Evolutionary conservation across 2,329 filamentous ascomycete genomes (phyloP).

Genomic region (Colletotrichum graminicola): DNA sequence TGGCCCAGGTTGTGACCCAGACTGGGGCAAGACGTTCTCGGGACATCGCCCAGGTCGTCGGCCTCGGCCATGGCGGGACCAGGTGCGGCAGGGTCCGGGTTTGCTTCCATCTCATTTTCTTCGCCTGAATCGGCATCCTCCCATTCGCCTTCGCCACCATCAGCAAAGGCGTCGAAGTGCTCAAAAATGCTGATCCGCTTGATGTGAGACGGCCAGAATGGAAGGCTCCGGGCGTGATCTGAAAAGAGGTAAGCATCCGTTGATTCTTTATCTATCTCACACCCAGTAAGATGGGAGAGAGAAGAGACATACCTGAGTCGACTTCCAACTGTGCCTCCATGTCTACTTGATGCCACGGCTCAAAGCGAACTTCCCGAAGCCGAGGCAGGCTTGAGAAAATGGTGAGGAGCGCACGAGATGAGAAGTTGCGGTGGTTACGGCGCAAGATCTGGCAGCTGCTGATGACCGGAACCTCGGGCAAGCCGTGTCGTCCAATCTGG

Average conservation of each 20-base stretch:
- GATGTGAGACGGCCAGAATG: conserved; percentile 44
- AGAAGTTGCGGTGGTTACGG: conserved; percentile 44
- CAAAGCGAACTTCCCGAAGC: conserved; percentile 42
- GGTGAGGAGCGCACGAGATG: conserved; percentile 42
- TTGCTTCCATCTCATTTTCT: conserved; percentile 13
- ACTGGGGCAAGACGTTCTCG: conserved; percentile 37
- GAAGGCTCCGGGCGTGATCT: conserved; percentile 43
- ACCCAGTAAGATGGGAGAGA: neutral
- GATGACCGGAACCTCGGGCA: conserved; percentile 44
- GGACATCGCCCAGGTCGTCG: conserved; percentile 16
- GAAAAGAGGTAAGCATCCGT: neutral
- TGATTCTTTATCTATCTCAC: neutral
- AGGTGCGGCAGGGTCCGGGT: neutral
- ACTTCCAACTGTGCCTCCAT: conserved; percentile 41
- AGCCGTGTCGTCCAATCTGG: conserved; percentile 42
- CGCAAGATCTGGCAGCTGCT: conserved; percentile 43
- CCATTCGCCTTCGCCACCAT: conserved; percentile 29
- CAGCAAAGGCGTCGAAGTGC: conserved; percentile 41
- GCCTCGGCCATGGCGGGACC: neutral
- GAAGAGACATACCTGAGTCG: conserved; percentile 35
- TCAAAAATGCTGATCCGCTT: conserved; percentile 45
- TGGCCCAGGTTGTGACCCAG: conserved; percentile 39
- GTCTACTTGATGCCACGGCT: conserved; percentile 44
- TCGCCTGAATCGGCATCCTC: conserved; percentile 38
- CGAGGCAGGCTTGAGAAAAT: conserved; percentile 44